Evolutionary conservation across 1,284 basidiomycete species (phyloP), one percentile per base, ranked within the genome.

Genomic region (Abortiporus biennis): DNA sequence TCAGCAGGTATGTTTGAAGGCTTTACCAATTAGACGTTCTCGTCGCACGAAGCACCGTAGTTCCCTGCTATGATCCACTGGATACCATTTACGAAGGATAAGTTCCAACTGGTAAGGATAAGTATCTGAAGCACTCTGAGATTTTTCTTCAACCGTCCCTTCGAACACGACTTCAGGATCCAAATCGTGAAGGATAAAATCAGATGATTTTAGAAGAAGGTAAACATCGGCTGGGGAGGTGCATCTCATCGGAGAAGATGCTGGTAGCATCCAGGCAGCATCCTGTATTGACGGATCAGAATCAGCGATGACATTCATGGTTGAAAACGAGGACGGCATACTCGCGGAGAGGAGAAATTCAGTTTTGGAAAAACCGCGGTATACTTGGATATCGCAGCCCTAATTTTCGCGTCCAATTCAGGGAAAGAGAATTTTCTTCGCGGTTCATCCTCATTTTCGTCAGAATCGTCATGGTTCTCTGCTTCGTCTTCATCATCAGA

Each of bases 311-410:
- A 29, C 27, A 29, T 29, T 29, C 9, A 29, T 6, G 20, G 20
- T 6, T 9, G 27, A 8, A 29, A 29, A 29, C 8, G n/a, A 29
- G 8, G 9, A 29, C 9, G 27, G 58, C 70, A 40, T 51, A 89
- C 92, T 67, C 85, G 84, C 21, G 92, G 92, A 13, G 88, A 84
- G 3, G 92, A 91, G 67, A 93, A 95, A 57, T 95, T 96, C 39
- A 96, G 76, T 61, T 99, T 99, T 0, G 95, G 93, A 56, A 99
- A 98, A 6, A 96, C 85, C 2, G 86, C 82, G 2, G 79, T 85
- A 50, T 92, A 94, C 44, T 76, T 65, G 20, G 64, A 54, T 11
- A 98, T 69, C n/a, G 74, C 77, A 6, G 66, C 58, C 36, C 88
- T 68, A 48, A 98, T 94, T 47, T 71, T 68, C 5, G 66, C 63